Conservation (phyloP, 345 rosid genomes). For the Citrus sinensis region DNA sequence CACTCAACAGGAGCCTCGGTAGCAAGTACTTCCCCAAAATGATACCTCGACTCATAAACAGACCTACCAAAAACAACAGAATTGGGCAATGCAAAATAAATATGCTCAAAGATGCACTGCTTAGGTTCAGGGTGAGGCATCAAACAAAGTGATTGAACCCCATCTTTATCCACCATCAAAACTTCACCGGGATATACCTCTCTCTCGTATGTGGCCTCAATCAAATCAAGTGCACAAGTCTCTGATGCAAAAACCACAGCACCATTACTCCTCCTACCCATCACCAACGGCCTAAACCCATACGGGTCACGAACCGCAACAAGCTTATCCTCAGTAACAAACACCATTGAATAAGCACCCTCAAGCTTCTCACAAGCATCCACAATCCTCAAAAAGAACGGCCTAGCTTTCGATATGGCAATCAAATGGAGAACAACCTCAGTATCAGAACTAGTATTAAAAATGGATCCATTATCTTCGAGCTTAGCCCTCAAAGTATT, state of each 20-base stretch:
- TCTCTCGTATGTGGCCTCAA: slow-evolving; percentile 90
- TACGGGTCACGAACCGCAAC: slow-evolving; percentile 89
- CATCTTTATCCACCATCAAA: slow-evolving; percentile 79
- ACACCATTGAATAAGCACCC: slow-evolving; percentile 97
- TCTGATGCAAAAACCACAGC: slow-evolving; percentile 91
- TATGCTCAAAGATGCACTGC: slow-evolving; percentile 93
- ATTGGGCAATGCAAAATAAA: slow-evolving; percentile 83
- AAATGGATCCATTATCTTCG: slow-evolving; percentile 88
- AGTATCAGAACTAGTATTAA: slow-evolving; percentile 91
- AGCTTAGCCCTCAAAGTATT: slow-evolving; percentile 54
- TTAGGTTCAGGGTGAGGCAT: slow-evolving; percentile 67
- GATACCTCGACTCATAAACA: slow-evolving; percentile 71
- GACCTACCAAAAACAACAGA: slow-evolving; percentile 85
- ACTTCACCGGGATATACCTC: slow-evolving; percentile 96
- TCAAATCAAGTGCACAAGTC: slow-evolving; percentile 96
- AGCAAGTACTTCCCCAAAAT: slow-evolving; percentile 82
- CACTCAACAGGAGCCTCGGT: slow-evolving; percentile 75
- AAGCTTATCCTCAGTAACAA: slow-evolving; percentile 85
- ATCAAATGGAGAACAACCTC: slow-evolving; percentile 97
- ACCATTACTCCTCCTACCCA: slow-evolving; percentile 96
- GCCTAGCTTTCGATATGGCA: slow-evolving; percentile 85
- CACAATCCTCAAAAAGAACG: slow-evolving; percentile 82
- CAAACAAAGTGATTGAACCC: slow-evolving; percentile 75
- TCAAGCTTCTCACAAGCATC: slow-evolving; percentile 87
- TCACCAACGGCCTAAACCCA: slow-evolving; percentile 91